Conservation (phyloP, 371 early-diverging fungal species). For the Saksenaea oblongispora region DNA sequence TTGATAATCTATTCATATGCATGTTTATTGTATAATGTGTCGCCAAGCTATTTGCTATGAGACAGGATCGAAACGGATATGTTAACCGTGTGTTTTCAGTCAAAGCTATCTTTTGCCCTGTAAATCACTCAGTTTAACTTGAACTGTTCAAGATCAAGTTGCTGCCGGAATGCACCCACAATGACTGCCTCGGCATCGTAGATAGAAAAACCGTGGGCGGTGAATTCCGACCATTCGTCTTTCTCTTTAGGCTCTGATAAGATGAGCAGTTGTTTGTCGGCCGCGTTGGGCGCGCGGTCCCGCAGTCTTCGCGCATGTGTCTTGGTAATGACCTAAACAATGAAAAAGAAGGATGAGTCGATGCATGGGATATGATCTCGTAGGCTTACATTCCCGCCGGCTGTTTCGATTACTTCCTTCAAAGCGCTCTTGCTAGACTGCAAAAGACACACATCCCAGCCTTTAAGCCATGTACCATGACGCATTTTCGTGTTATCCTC, state of each 20-base stretch:
- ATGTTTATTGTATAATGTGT: too few relatives aligned
- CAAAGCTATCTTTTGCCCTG: too few relatives aligned
- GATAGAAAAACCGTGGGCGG: slow-evolving; percentile 6
- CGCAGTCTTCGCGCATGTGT: background rate
- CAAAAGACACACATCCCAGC: slow-evolving; percentile 13
- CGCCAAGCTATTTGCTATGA: too few relatives aligned
- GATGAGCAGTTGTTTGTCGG: slow-evolving; percentile 7
- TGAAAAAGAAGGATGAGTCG: too few relatives aligned
- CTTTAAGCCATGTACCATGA: slow-evolving; percentile 16
- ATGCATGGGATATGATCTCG: background rate
- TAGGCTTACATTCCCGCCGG: slow-evolving; percentile 17
- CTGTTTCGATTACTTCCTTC: slow-evolving; percentile 19
- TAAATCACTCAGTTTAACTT: background rate
- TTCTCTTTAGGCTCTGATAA: slow-evolving; percentile 12
- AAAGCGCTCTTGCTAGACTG: slow-evolving; percentile 10
- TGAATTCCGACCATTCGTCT: slow-evolving; percentile 7
- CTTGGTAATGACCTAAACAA: background rate
- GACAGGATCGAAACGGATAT: too few relatives aligned
- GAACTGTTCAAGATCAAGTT: slow-evolving; percentile 15
- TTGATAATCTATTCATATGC: too few relatives aligned
- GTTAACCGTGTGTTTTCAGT: too few relatives aligned
- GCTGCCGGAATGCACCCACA: slow-evolving; percentile 15
- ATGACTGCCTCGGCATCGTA: slow-evolving; percentile 14
- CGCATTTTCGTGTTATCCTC: background rate
- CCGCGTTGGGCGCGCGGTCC: background rate